Base-by-base conservation (phyloP, 805 yeast genomes). In the Scheffersomyces stipitis region DNA sequence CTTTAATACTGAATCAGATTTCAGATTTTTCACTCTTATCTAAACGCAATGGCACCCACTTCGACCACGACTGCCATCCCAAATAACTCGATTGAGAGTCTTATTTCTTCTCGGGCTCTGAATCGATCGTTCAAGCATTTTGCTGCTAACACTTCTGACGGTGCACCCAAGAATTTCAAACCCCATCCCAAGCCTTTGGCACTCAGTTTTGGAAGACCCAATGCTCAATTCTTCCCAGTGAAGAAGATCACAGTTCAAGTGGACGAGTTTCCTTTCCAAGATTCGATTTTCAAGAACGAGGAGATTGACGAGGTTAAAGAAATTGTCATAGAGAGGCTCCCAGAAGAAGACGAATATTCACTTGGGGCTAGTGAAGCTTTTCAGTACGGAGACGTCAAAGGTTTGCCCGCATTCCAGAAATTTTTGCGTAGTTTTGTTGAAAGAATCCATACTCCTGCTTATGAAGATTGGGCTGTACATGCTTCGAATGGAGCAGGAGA, bases 211-310 rank as follows among this genome's bases (percentile, higher is more conserved):
- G 44, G 44, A 10, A 15, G 28, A 6, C 44, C 44, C 24, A 37
- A 40, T 26, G 20, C 23, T 16, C 38, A 30, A 18, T 40, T 26
- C 26, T 37, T 37, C 24, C 41, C 44, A n/a, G 28, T 40, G n/a
- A 29, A 28, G 29, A 15, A 18, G 13, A n/a, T 40, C 16, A 22
- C 33, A 4, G 34, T 40, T 14, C 33, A 37, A 16, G 30, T 40
- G 18, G 41, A 37, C 17, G 30, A 27, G 26, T 37, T 33, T 26
- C 44, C 44, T 16, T 40, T 40, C 36, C 37, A 40, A 18, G 38
- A 40, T 20, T 15, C 41, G 24, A 14, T 37, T 13, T 40, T 40
- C 18, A 31, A 16, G 6, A 24, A 18, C 12, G 26, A 28, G n/a
- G 17, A 9, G 9, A 17, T n/a, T 3, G 26, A 16, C 15, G 29